Base-by-base conservation (phyloP, 768 basidiomycete species). In the Phaeotremella skinneri region DNA sequence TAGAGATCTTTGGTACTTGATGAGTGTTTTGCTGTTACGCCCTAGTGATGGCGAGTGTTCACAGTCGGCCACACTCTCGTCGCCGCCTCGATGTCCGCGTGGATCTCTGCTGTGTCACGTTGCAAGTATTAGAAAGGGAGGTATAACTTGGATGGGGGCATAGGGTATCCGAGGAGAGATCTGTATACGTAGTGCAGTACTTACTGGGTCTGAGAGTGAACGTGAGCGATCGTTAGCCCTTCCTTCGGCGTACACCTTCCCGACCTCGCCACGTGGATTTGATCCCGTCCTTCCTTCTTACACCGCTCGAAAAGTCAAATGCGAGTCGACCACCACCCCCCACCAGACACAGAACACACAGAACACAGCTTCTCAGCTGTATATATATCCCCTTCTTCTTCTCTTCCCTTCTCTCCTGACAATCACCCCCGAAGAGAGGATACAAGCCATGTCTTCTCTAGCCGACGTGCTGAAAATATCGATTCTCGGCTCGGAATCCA, bases 401-500 rank as follows among this genome's bases (percentile, higher is more conserved):
- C 43, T 45, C 43, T 45, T 45, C 6, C 20, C 6, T 13, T 45
- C 6, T 13, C 13, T 23, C 21, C 11, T 14, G 13, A 20, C 13
- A 11, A 45, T 13, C 20, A 9, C 13, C 20, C 11, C 13, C 43
- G n/a, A 39, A 9, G n/a, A 39, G n/a, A n/a, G 21, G 50, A n/a
- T 32, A 25, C 37, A 29, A 34, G 63, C 43, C 47, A 57, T 63
- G 50, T 56, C 62, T 11, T 63, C 62, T 16, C 49, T 64, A 17
- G 69, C 69, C 17, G 85, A 89, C 78, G 80, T 90, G 34, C 78
- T 84, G 74, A 89, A 86, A 75, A 87, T 94, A 58, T 85, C 87
- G 42, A 92, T 94, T 75, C 82, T 93, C 29, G 87, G 87, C 37
- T 88, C 82, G 67, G 86, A 93, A 29, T 83, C 87, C 39, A 96